Base-by-base conservation (phyloP, 257 asterid genomes). In the Nicotiana benthamiana region DNA sequence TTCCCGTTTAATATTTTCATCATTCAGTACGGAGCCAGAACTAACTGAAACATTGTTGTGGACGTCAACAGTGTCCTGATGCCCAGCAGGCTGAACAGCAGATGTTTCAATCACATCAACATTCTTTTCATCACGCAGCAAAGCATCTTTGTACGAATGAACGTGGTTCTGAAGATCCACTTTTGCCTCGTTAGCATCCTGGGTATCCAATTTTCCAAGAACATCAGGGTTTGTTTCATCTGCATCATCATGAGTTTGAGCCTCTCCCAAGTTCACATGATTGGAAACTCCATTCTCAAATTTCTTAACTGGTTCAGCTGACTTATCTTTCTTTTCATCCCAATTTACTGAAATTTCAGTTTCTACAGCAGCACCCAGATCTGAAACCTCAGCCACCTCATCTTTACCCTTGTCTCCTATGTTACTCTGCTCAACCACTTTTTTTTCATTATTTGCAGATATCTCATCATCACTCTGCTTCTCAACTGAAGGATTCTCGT, bases 241-340 rank as follows among this genome's bases (percentile, higher is more conserved):
- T 75, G 64, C 54, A 36, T 64, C 79, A 48, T 83, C 90, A 66
- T 59, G 74, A 72, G 63, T 75, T 80, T 32, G 34, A 43, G 81
- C 59, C 60, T 52, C 83, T 24, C 27, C 86, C 83, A 76, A 10
- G 54, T 51, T 59, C 78, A 72, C 81, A 78, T 83, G 84, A 82
- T 74, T 67, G 15, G 64, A 16, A 28, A 80, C 83, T 51, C 89
- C 87, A 88, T 88, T 90, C 77, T 84, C 91, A 32, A 86, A 88
- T 80, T 80, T 70, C 75, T 65, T 72, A 18, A 67, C 54, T 80
- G 79, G 67, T 72, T 60, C 68, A 76, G 32, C 84, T 28, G 77
- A 66, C 79, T 80, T 78, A 77, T 84, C 84, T 80, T 66, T 75
- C 66, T 36, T 62, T 72, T 82, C 88, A 85, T 85, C 83, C 82